phyloP scores from a whole-genome alignment of 805 yeast genomes.

The Candida coquimbonensis region DNA sequence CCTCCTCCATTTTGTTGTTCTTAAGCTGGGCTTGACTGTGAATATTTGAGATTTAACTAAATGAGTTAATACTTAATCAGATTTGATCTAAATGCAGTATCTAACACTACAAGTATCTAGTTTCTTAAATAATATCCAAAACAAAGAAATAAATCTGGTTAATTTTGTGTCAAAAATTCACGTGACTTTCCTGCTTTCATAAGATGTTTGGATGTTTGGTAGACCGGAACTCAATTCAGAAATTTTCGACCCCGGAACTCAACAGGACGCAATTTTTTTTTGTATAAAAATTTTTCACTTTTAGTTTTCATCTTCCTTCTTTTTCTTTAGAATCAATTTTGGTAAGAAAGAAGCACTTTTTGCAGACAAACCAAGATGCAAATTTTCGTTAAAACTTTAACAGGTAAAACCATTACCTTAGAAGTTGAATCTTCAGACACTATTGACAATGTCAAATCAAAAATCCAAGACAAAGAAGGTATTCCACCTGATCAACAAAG shows the following conservation, averaged over 20 bases:
- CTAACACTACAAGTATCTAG: too few relatives aligned
- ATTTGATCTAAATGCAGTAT: too few relatives aligned
- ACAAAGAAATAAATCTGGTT: too few relatives aligned
- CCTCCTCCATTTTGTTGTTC: too few relatives aligned
- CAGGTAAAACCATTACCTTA: conserved; percentile 98
- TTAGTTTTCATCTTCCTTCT: not conserved
- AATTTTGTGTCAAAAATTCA: too few relatives aligned
- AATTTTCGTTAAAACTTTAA: conserved; percentile 98
- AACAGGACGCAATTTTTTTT: not conserved
- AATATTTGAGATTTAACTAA: too few relatives aligned
- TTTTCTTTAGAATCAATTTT: conserved; percentile 11
- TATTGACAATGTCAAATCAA: conserved; percentile 92
- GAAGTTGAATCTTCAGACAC: conserved; percentile 98
- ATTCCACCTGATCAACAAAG: conserved; percentile 98
- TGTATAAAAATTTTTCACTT: conserved; percentile 1
- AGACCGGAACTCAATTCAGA: not conserved
- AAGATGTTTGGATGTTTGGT: too few relatives aligned
- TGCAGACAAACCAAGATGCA: conserved; percentile 67
- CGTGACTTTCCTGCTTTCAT: too few relatives aligned
- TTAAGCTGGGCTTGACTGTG: too few relatives aligned
- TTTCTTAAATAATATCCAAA: too few relatives aligned
- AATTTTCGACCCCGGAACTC: not conserved
- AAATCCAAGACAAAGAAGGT: conserved; percentile 96
- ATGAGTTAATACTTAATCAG: too few relatives aligned
- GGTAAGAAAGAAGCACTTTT: conserved; percentile 16